Evolutionary conservation across 805 yeast genomes (phyloP), one percentile per base, ranked within the genome.

Genomic region (Candida palmyrensis): DNA sequence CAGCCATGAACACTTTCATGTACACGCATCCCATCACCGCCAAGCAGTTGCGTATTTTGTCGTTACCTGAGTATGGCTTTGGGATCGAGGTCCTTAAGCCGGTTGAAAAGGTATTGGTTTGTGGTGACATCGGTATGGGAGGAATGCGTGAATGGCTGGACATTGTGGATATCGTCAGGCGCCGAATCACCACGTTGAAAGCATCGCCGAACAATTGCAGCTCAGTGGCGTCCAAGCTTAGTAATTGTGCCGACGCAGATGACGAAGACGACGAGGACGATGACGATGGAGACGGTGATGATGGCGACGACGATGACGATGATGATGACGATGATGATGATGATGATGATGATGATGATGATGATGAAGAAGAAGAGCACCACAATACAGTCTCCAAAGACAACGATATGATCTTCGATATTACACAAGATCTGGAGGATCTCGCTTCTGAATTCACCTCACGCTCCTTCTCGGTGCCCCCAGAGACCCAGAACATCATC

Each of bases 51-150:
- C 37, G 46, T 12, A 38, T 60, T 13, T 43, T 66, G 28, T 33
- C 56, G 7, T 51, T 55, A 23, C 49, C 51, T 10, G 71, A 66
- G 22, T 59, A 57, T 24, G 66, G 67, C 2, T 64, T 65, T 42
- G 71, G 70, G 8, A 53, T 65, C 33, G 71, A 66, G 37, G 48
- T 66, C 9, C 53, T 66, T 41, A 65, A 64, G 38, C 73, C 73
- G 11, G 71, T 66, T 7, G 73, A 66, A 34, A 66, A 66, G 42
- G 69, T 66, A 1, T 53, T 66, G 39, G 64, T 66, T 6, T 66
- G 73, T 49, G 73, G 73, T 5, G 73, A 66, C 41, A 66, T 66
- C 29, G 73, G 73, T 1, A 66, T 66, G 71, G 73, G 73, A 4
- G 73, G 73, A 6, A 66, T 66, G 73, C 47, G 71, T 32, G 73